Conservation (phyloP, 75 land plant species). For the Cupressus sempervirens region DNA sequence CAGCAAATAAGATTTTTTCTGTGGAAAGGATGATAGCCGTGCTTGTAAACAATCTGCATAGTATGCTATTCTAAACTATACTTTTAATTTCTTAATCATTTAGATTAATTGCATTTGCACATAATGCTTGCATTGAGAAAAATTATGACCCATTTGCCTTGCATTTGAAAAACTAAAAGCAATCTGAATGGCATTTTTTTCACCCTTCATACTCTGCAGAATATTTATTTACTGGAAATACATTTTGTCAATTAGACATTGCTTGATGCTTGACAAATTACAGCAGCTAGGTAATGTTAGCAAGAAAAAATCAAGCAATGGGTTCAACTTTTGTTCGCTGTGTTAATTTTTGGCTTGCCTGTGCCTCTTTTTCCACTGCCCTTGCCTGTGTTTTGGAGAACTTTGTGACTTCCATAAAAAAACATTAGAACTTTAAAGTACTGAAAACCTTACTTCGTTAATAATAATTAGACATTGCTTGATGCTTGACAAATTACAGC, state of each 20-base stretch:
- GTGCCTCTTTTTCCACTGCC: background rate
- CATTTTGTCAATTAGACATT: background rate
- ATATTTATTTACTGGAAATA: background rate
- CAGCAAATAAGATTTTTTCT: constrained; percentile 69
- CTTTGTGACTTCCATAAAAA: too few species aligned
- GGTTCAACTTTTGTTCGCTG: background rate
- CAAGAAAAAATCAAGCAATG: background rate
- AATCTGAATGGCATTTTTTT: background rate
- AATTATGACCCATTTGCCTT: background rate
- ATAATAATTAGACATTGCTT: background rate
- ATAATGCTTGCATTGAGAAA: background rate
- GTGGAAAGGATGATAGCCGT: constrained; percentile 85
- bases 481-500: background rate
- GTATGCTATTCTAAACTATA: constrained; percentile 35
- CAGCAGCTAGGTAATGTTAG: background rate
- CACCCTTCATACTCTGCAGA: background rate
- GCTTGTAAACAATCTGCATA: constrained; percentile 81
- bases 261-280: background rate
- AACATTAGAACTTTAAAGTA: background rate
- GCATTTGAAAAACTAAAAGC: background rate
- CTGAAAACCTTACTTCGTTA: background rate
- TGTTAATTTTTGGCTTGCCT: background rate
- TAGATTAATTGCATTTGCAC: background rate
- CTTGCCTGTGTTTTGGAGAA: too few species aligned
- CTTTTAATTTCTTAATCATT: background rate